Evolutionary conservation across 2,329 filamentous ascomycete genomes (phyloP).

Genomic region (Akanthomyces lecanii): DNA sequence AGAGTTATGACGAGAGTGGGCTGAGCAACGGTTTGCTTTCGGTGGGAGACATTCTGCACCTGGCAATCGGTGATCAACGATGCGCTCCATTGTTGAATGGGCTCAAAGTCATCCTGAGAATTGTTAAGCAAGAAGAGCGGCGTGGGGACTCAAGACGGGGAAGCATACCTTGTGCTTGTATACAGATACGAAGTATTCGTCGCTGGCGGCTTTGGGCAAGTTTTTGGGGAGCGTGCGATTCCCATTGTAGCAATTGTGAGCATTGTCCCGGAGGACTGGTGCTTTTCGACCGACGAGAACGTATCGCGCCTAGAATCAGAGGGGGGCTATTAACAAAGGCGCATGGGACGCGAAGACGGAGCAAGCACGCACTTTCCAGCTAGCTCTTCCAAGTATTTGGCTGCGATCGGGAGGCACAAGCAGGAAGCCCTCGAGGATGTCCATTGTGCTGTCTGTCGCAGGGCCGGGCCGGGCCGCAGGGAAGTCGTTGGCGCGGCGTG

Average conservation of each 20-base stretch:
- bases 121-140: constrained; percentile 18
- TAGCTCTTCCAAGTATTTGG: constrained; percentile 46
- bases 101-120: constrained; percentile 49
- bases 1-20: constrained; percentile 58
- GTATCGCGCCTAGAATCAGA: constrained; percentile 48
- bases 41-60: constrained; percentile 55
- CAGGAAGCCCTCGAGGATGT: constrained; percentile 43
- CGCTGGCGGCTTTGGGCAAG: constrained; percentile 31
- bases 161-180: constrained; percentile 52
- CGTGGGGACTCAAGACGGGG: not conserved
- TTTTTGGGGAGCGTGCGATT: constrained; percentile 35
- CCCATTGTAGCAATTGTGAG: constrained; percentile 30
- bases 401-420: constrained; percentile 48
- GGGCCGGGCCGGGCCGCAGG: constrained; percentile 4
- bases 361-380: constrained; percentile 47
- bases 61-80: constrained; percentile 52
- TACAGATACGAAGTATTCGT: constrained; percentile 47
- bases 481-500: constrained; percentile 12
- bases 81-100: constrained; percentile 50
- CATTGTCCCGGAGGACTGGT: constrained; percentile 29
- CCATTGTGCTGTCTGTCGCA: constrained; percentile 26
- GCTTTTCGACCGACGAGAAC: constrained; percentile 48
- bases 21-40: constrained; percentile 56
- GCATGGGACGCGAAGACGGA: not conserved
- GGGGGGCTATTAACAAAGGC: not conserved